A percentile compares a stretch with the other conserved stretches of the same genome.
These are phyloP conservation scores for Sphagnurus paluster DNA, from an alignment of 1,284 basidiomycete genomes.

Conservation along the genomic window DNA sequence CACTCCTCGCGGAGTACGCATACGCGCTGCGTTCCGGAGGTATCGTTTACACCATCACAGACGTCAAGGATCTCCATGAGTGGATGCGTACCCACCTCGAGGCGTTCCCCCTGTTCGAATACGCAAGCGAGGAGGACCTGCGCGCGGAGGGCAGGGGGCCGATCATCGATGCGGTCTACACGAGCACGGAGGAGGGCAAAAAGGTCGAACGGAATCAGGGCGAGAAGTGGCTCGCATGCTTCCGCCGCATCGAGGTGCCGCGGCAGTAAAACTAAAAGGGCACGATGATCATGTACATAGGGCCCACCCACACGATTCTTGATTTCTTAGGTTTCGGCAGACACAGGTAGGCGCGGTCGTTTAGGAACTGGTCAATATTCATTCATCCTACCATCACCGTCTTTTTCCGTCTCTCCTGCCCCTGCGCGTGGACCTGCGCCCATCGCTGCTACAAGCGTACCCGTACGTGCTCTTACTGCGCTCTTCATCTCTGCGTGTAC, in stretches of 20 bases:
- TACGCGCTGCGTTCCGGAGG: slow-evolving; percentile 91
- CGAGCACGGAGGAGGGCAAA: slow-evolving; percentile 92
- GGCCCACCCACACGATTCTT: slow-evolving; percentile 10
- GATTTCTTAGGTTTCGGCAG: background rate
- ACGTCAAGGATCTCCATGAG: slow-evolving; percentile 90
- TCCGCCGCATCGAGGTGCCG: slow-evolving; percentile 57
- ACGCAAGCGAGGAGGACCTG: slow-evolving; percentile 76
- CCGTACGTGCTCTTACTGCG: slow-evolving; percentile 70
- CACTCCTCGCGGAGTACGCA: slow-evolving; percentile 92
- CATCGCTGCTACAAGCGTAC: slow-evolving; percentile 54
- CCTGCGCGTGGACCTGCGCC: slow-evolving; percentile 28
- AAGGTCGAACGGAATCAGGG: slow-evolving; percentile 94
- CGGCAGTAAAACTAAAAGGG: slow-evolving; percentile 29
- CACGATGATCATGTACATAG: slow-evolving; percentile 1
- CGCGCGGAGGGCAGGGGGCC: slow-evolving; percentile 68
- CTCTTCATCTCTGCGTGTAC: slow-evolving; percentile 85
- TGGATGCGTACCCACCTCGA: slow-evolving; percentile 95
- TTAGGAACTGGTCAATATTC: slow-evolving; percentile 23
- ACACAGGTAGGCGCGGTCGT: slow-evolving; percentile 5
- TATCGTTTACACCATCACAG: slow-evolving; percentile 97
- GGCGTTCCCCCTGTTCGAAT: slow-evolving; percentile 85
- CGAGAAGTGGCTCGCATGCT: slow-evolving; percentile 88
- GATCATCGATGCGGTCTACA: slow-evolving; percentile 80
- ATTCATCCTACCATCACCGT: slow-evolving; percentile 29
- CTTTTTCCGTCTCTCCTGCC: slow-evolving; percentile 34